Base-by-base conservation (phyloP, 2,329 filamentous ascomycete species). In the Penicillium sp. region DNA sequence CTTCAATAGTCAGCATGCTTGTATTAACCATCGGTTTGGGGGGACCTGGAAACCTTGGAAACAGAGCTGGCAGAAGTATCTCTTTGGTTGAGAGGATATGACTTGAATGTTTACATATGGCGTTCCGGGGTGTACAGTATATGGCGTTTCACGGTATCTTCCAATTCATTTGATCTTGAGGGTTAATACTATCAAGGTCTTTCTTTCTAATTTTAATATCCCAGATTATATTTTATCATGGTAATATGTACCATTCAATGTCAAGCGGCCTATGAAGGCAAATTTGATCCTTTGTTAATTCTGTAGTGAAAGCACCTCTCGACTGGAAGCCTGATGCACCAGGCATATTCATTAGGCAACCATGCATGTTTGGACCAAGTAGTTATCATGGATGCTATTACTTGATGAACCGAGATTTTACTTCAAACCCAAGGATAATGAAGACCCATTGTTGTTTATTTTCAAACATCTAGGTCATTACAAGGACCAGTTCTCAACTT, bases 1-100 rank as follows among this genome's bases (percentile, higher is more conserved):
- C 0, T 74, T 73, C 45, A 19, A 41, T 2, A 71, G 65, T 38
- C n/a, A 43, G 2, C 61, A 71, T 29, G 71, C 71, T 4, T 74
- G 71, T 54, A 56, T 74, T 3, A 73, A 75, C 37, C 72, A 73
- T 62, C 66, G 70, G 10, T 74, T 74, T 64, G 64, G 66, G 12
- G 64, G 71, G 6, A 68, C 66, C 8, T 75, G 72, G 72, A 74
- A 73, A 62, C 72, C 65, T 4, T 73, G 71, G 70, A 73, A 69
- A 63, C 71, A 70, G 41, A 65, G 64, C 17, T 71, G 68, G 71
- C 69, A 67, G 63, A 60, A 69, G 43, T 63, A 66, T 38, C 42
- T 70, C 13, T 68, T 73, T 49, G 68, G 70, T 12, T 72, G 50
- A 60, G 41, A 27, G 21, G 27, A 21, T 13, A 46, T 53, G 29